Evolutionary conservation across 306 rosid species (phyloP).

Genomic region (Fragaria vesca): DNA sequence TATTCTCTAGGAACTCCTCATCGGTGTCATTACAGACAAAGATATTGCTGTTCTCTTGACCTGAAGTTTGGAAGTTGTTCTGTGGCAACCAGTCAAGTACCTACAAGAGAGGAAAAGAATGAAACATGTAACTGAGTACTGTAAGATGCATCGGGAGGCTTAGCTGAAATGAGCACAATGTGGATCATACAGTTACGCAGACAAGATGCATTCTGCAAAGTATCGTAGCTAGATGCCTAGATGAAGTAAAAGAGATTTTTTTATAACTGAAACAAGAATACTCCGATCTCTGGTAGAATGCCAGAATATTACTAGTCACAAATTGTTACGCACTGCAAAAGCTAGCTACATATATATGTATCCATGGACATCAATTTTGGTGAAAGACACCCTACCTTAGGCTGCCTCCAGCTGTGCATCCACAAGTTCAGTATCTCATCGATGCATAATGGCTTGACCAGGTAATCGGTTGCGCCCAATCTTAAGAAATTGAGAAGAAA

Average conservation of each 20-base stretch:
- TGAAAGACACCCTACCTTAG: conserved; percentile 2
- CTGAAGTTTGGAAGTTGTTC: background rate
- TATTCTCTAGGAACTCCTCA: conserved; percentile 8
- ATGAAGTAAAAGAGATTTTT: background rate
- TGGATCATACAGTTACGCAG: background rate
- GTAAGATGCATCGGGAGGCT: background rate
- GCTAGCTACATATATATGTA: background rate
- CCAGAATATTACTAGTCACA: background rate
- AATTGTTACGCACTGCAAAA: background rate
- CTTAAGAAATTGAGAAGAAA: conserved; percentile 20
- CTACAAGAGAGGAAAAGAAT: background rate
- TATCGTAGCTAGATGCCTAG: background rate
- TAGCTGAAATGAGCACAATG: background rate
- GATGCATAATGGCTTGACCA: conserved; percentile 24
- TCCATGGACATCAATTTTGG: background rate
- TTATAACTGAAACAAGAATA: background rate
- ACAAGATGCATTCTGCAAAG: background rate
- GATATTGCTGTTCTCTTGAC: background rate
- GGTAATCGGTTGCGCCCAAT: conserved; percentile 22
- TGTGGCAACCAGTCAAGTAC: conserved; percentile 5
- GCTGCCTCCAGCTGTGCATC: conserved; percentile 19
- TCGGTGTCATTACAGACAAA: background rate
- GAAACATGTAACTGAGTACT: background rate
- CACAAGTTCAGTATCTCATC: conserved; percentile 16
- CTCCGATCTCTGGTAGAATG: too few species aligned